Base-by-base conservation (phyloP, 345 rosid species). In the Bruguiera gymnorhiza region DNA sequence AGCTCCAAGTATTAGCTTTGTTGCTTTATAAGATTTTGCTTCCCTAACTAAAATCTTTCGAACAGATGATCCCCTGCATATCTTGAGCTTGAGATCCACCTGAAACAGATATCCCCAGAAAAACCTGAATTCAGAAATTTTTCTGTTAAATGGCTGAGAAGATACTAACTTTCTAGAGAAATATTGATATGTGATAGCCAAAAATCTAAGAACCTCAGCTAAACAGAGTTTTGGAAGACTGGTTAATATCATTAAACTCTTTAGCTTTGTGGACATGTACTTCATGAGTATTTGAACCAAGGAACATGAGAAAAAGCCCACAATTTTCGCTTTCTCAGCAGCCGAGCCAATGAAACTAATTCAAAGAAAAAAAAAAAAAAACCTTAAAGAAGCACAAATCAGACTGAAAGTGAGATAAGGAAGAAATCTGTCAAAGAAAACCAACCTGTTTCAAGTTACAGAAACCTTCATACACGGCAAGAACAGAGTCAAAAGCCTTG, bases 391-490 rank as follows among this genome's bases (percentile, higher is more conserved):
- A 75, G 32, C 39, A 43, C 63, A 30, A 56, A 58, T 32, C 32
- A 66, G 27, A 72, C 60, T 58, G 62, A 65, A 1, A 61, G 37
- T 23, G 56, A 29, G 50, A 39, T 11, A 76, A 32, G 23, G 20
- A 10, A 34, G 8, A 62, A 31, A 9, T 5, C 6, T 72, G 23
- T 30, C 8, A 8, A 46, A 18, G 23, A 50, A 65, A 18, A 37
- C 62, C 79, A 54, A 76, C 79, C 79, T 76, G 79, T 71, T 66
- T 76, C 68, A 76, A 56, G 75, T 76, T 76, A 67, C 79, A 76
- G 75, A 78, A 78, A 50, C 81, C 81, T 78, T 78, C 75, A 66
- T 69, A 78, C 16, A 78, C 78, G 5, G 68, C 81, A 66, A 78
- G 78, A 69, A 78, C 69, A 60, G 72, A 65, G 75, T 78, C 81